phyloP scores from a whole-genome alignment of 495 filamentous ascomycete genomes.

The Aspergillus kassunensis region DNA sequence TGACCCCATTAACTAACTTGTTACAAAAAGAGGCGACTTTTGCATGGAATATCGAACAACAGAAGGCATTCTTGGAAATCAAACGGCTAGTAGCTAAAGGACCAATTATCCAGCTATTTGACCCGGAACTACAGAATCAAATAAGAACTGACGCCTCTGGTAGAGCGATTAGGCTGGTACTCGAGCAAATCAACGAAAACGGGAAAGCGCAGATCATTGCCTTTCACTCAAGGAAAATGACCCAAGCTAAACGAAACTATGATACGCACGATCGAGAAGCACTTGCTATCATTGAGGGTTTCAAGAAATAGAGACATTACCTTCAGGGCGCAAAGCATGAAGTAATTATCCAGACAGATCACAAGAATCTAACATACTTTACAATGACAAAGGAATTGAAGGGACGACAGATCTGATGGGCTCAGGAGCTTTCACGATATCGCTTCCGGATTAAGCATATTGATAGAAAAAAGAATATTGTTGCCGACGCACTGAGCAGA shows the following conservation, averaged over 20 bases:
- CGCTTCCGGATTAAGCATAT: neutral
- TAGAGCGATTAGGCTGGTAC: neutral
- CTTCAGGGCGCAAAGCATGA: neutral
- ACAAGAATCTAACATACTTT: neutral
- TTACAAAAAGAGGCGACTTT: neutral
- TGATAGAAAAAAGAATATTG: neutral
- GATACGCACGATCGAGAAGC: slow-evolving; percentile 1
- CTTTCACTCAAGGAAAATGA: slow-evolving; percentile 2
- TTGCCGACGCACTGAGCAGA: neutral
- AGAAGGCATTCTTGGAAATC: neutral
- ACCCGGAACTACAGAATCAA: neutral
- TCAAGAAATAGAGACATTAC: slow-evolving; percentile 7
- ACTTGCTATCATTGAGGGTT: slow-evolving; percentile 4
- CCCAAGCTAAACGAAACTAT: neutral
- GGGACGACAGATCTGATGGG: neutral
- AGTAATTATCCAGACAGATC: neutral
- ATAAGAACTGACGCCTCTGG: slow-evolving; percentile 1
- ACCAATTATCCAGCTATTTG: neutral
- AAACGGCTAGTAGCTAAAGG: neutral
- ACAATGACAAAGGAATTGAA: neutral
- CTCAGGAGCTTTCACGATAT: neutral
- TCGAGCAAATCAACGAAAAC: neutral
- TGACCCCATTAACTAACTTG: neutral
- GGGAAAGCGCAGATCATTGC: neutral
- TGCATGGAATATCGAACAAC: neutral